Conservation (phyloP, 2,329 filamentous ascomycete species). For the Epichloe scottii region DNA sequence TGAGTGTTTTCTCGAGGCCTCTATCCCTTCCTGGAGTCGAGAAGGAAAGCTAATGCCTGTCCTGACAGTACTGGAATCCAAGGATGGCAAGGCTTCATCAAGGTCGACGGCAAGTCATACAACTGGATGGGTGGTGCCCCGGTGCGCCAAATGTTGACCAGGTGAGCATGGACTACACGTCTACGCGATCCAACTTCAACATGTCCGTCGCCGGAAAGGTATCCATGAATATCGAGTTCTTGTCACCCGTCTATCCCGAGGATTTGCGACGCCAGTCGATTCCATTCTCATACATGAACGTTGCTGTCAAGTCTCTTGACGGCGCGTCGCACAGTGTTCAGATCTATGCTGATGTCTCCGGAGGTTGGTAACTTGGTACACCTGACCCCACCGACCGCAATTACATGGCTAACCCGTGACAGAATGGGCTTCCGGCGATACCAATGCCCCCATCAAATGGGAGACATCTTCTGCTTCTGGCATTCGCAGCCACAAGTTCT, state of each 20-base stretch:
- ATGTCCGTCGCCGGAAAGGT: slow-evolving; percentile 51
- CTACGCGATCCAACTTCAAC: slow-evolving; percentile 57
- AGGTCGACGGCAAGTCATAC: slow-evolving; percentile 50
- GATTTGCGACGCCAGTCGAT: slow-evolving; percentile 57
- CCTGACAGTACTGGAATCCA: slow-evolving; percentile 33
- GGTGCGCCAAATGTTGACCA: slow-evolving; percentile 43
- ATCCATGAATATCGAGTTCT: slow-evolving; percentile 54
- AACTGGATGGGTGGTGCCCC: slow-evolving; percentile 54
- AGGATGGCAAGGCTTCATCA: slow-evolving; percentile 58
- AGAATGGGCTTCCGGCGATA: slow-evolving; percentile 64
- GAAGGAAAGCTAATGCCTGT: neutral
- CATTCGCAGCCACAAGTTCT: slow-evolving; percentile 53
- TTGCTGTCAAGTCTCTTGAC: slow-evolving; percentile 50
- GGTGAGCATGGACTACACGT: slow-evolving; percentile 54
- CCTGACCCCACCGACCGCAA: too few relatives aligned
- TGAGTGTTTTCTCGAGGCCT: slow-evolving; percentile 24
- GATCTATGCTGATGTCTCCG: slow-evolving; percentile 59
- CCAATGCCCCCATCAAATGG: slow-evolving; percentile 46
- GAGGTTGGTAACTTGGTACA: slow-evolving; percentile 7
- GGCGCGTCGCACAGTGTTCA: slow-evolving; percentile 51
- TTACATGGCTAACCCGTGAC: neutral
- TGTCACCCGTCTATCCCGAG: slow-evolving; percentile 55
- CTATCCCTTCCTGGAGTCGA: neutral
- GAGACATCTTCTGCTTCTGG: slow-evolving; percentile 36
- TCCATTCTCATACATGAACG: slow-evolving; percentile 57